phyloP scores from a whole-genome alignment of 768 basidiomycete species.

The Suillus tomentosus region DNA sequence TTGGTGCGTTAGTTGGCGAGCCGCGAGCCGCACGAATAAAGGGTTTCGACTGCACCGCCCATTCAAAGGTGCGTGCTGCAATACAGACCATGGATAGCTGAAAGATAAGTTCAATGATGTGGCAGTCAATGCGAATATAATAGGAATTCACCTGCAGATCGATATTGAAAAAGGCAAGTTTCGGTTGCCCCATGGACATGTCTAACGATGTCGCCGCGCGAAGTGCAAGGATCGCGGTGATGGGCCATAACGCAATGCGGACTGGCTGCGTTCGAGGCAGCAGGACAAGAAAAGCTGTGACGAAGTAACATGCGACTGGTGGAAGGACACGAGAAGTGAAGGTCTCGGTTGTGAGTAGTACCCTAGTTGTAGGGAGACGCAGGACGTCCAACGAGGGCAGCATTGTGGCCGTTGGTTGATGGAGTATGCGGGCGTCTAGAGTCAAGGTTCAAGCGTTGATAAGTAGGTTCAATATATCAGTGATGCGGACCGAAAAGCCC shows the following conservation, averaged over 20 bases:
- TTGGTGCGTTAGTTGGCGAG: background rate
- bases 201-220: slow-evolving; percentile 33
- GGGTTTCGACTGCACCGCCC: slow-evolving; percentile 18
- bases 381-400: slow-evolving; percentile 4
- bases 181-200: slow-evolving; percentile 3
- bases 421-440: too few species aligned
- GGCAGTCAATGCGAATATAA: too few species aligned
- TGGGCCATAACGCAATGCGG: slow-evolving; percentile 48
- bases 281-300: slow-evolving; percentile 51
- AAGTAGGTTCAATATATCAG: too few species aligned
- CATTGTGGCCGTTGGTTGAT: background rate
- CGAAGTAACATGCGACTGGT: slow-evolving; percentile 46
- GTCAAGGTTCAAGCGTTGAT: background rate
- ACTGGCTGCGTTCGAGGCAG: slow-evolving; percentile 44
- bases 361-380: slow-evolving; percentile 13
- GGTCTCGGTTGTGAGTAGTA: slow-evolving; percentile 33
- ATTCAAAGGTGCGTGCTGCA: slow-evolving; percentile 21
- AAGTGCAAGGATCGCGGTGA: slow-evolving; percentile 44
- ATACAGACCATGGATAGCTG: slow-evolving; percentile 20
- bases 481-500: too few species aligned
- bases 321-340: slow-evolving; percentile 43
- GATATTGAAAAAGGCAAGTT: slow-evolving; percentile 12
- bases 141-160: slow-evolving; percentile 16
- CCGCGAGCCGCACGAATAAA: slow-evolving; percentile 14
- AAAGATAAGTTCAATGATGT: background rate